Base-by-base conservation (phyloP, 768 basidiomycete species). In the Lanmaoa rubissima region DNA sequence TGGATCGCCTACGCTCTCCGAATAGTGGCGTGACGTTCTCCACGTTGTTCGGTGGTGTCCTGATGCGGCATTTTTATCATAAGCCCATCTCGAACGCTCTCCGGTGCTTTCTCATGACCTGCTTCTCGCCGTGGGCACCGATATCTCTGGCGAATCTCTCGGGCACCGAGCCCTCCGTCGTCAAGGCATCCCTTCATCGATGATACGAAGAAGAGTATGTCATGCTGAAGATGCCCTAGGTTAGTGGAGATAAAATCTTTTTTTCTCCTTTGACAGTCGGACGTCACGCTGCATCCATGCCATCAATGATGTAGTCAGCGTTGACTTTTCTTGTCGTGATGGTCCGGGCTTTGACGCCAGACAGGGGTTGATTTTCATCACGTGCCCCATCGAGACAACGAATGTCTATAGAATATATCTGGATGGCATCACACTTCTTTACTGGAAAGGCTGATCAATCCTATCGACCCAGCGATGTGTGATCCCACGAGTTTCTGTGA, bases 401-500 rank as follows among this genome's bases (percentile, higher is more conserved):
- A 9, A 6, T 26, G 42, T 24, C 42, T 17, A 24, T 10, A 16
- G 9, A 5, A 31, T 31, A 31, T 6, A 31, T 31, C 1, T 31
- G 7, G 28, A 40, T 17, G 39, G n/a, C 41, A 13, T 39, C 5
- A 34, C 2, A n/a, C 47, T 35, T 24, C 9, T 51, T 53, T 39
- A 10, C 28, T 21, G 12, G 32, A 12, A 26, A 17, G 16, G 38
- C 24, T n/a, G 21, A 13, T 34, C 50, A 41, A 12, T 35, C 52
- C 40, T 12, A 24, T 35, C 51, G 51, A 55, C 39, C 55, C 47
- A 8, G 62, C 51, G 31, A 68, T 36, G 36, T 67, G 55, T 13
- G 59, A 45, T 19, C 62, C 60, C 60, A 68, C 53, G 11, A 68
- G 58, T 48, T 60, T 69, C 66, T 68, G 56, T 39, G 24, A 13